These are phyloP conservation scores for Sporothrix globosa DNA, from an alignment of 2,329 filamentous ascomycete species.

Conservation along the genomic window DNA sequence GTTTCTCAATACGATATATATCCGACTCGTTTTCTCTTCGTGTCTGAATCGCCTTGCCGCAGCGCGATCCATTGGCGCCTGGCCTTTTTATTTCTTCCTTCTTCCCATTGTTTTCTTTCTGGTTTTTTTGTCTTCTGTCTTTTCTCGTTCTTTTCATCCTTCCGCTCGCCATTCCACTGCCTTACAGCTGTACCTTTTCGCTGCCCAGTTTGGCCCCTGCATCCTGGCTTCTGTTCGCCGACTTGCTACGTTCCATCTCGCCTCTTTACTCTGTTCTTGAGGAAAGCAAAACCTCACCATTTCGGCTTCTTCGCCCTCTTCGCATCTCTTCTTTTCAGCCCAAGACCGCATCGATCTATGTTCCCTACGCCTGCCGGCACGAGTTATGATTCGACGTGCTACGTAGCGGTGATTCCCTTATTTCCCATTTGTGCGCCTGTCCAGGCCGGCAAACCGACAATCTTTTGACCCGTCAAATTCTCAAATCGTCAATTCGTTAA, in stretches of 20 bases:
- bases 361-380: conserved; percentile 2
- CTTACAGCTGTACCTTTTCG: not conserved
- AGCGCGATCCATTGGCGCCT: conserved; percentile 2
- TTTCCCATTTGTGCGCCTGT: not conserved
- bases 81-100: not conserved
- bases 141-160: not conserved
- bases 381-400: conserved; percentile 34
- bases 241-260: not conserved
- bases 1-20: conserved; percentile 18
- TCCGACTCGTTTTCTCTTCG: not conserved
- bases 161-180: not conserved
- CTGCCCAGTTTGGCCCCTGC: not conserved
- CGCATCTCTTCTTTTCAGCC: not conserved
- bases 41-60: not conserved
- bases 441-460: not conserved
- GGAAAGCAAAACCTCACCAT: not conserved
- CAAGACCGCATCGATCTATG: conserved; percentile 2
- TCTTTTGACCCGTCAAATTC: not conserved
- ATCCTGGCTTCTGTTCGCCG: conserved; percentile 1
- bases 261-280: not conserved
- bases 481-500: not conserved
- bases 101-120: conserved; percentile 12
- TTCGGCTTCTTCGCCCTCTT: not conserved
- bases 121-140: not conserved
- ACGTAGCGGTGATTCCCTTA: conserved; percentile 32